These are phyloP conservation scores for Magnolia sinica DNA, from an alignment of 164 flowering plant species.

Conservation along the genomic window DNA sequence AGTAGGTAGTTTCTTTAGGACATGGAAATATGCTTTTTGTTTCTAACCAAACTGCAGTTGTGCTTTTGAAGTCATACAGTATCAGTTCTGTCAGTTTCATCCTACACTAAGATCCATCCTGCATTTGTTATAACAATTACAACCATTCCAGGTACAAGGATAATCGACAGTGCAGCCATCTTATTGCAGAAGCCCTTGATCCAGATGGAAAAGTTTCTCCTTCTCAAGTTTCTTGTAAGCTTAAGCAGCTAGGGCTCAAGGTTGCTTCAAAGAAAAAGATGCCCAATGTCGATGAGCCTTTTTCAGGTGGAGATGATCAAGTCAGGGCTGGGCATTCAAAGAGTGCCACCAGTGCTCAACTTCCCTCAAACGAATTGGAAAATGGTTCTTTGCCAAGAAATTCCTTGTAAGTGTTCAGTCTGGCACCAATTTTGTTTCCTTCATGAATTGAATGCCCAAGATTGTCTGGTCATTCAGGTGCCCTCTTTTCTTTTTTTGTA, in stretches of 20 bases:
- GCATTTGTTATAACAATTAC: too few species aligned
- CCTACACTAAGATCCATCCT: not conserved
- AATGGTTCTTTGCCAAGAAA: constrained; percentile 22
- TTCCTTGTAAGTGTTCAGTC: constrained; percentile 37
- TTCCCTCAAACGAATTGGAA: constrained; percentile 18
- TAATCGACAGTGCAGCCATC: constrained; percentile 42
- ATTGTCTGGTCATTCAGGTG: not conserved
- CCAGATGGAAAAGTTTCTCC: constrained; percentile 54
- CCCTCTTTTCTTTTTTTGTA: not conserved
- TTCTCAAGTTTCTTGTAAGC: constrained; percentile 56
- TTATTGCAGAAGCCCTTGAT: constrained; percentile 67
- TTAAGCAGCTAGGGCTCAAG: constrained; percentile 59
- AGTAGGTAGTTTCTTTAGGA: not conserved
- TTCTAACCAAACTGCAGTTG: not conserved
- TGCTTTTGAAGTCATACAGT: not conserved
- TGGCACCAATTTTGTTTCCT: not conserved
- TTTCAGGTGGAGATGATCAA: constrained; percentile 18
- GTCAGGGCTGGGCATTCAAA: constrained; percentile 18
- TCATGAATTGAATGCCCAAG: too few species aligned
- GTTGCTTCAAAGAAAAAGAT: constrained; percentile 36
- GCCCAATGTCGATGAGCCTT: constrained; percentile 11
- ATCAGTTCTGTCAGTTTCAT: not conserved
- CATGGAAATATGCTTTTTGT: not conserved
- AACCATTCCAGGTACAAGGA: constrained; percentile 51
- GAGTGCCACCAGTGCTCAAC: constrained; percentile 8